Base-by-base conservation (phyloP, 1,284 basidiomycete genomes). In the Rhodotorula sp. region DNA sequence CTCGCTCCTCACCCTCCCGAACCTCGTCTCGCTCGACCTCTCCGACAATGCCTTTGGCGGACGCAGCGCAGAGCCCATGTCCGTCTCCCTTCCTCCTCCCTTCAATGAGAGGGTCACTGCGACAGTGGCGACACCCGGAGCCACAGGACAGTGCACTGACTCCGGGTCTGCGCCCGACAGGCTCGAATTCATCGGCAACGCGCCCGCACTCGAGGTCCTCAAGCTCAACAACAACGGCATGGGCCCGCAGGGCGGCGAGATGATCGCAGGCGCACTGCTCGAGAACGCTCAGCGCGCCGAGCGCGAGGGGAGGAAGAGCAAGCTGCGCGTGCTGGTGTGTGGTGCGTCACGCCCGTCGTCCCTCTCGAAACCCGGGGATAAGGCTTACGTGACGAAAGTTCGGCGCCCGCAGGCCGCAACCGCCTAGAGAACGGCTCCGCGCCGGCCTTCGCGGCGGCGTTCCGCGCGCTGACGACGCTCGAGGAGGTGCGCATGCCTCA, bases 11-110 rank as follows among this genome's bases (percentile, higher is more conserved):
- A 85, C 88, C 77, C 91, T 92, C 80, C 86, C 88, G 13, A 87
- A 88, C 17, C 89, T 99, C 44, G 85, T 91, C 63, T 92, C 94
- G 83, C 87, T 99, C 79, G 88, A 99, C 81, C 87, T 99, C 56
- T 92, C 89, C 77, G 95, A 99, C 83, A 99, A 99, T 79, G 96
- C 96, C 12, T 98, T 98, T 77, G 96, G 96, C 50, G 94, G 94
- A 44, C 89, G 96, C 78, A 95, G 92, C 54, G 94, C 96, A 27
- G 92, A 97, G 79, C 93, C 95, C 57, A 91, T 99, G 84, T 74
- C 22, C 34, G 93, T 95, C 61, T 89, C 39, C n/a, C 58, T 91
- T 97, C 84, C 73, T 80, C 78, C 75, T 80, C 27, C n/a, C 21
- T 41, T 25, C 17, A n/a, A n/a, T n/a, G n/a, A n/a, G n/a, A n/a